phyloP scores from a whole-genome alignment of 2,329 filamentous ascomycete genomes.

The Gliomastix tumulicola region DNA sequence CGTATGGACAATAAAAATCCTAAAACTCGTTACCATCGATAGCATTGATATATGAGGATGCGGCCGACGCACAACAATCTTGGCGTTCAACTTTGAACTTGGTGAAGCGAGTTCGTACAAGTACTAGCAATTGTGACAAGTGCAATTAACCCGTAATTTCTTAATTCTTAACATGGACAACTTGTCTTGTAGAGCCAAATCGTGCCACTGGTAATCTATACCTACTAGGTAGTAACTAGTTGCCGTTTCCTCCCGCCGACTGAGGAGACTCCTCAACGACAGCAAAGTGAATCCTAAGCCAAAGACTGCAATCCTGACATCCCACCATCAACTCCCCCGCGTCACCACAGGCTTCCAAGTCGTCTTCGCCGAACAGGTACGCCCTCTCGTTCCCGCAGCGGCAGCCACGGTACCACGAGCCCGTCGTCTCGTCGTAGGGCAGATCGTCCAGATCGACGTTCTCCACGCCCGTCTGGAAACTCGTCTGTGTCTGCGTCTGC shows the following conservation, averaged over 20 bases:
- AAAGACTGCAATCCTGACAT: constrained; percentile 60
- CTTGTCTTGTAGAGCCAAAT: no score
- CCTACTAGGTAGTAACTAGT: no score
- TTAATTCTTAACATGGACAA: no score
- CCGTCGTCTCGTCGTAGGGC: constrained; percentile 37
- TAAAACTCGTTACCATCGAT: constrained; percentile 40
- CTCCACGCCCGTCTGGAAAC: constrained; percentile 54
- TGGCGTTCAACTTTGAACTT: no score
- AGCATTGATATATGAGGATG: no score
- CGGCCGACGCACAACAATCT: no score
- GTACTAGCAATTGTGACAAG: no score
- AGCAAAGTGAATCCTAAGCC: constrained; percentile 58
- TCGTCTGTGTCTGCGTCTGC: constrained; percentile 8
- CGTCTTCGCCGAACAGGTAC: constrained; percentile 50
- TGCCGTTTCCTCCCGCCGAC: no score
- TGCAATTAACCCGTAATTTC: no score
- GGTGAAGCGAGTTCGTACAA: no score
- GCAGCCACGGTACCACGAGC: constrained; percentile 50
- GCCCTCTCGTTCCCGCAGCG: constrained; percentile 58
- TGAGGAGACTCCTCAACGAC: constrained; percentile 42
- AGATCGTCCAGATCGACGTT: constrained; percentile 61
- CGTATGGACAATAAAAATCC: constrained; percentile 50
- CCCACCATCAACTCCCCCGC: constrained; percentile 57
- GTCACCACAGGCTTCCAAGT: constrained; percentile 51
- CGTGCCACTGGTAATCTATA: no score